Evolutionary conservation across 805 yeast genomes (phyloP), one percentile per base, ranked within the genome.

Genomic region (Candida oleophila): DNA sequence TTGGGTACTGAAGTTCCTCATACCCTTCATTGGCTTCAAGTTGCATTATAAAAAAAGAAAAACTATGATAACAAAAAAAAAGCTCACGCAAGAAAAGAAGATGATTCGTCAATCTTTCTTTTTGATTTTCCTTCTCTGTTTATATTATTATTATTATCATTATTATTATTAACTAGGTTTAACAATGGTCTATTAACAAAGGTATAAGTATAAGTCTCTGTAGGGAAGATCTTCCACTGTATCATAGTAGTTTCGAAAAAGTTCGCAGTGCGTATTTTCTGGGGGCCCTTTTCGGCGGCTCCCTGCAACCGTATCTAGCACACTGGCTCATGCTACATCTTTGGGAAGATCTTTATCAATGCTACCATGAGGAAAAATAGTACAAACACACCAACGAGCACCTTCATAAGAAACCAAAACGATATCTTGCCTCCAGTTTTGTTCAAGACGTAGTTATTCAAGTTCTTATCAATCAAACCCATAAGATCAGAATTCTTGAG

Each of bases 391-490:
- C 51, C 60, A 4, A 52, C 59, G 40, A 62, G 55, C 3, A 60
- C 56, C 48, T 70, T 71, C 21, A 71, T 50, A 38, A 72, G 51
- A 46, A 70, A 70, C 59, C 68, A 68, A 25, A 71, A 50, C 22
- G 73, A 57, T 22, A 72, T 69, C 46, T 64, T 71, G 7, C 72
- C 71, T 0, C 76, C 76, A 1, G 71, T 55, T 52, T 72, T 72
- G 42, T 67, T 69, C 25, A 55, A 48, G 33, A 72, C 59, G 51
- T 72, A 73, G 38, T 59, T 55, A 46, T 68, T 68, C 47, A 73
- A 60, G 49, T 71, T 71, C 25, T 51, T 53, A 38, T 73, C 73
- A 40, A 71, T 67, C 1, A 56, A 49, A 38, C 54, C 55, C 59
- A 68, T 60, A 43, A 69, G 50, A 32, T 49, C 53, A 21, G 65